phyloP scores from a whole-genome alignment of 2,329 filamentous ascomycete genomes.

The Phoma herbarum region DNA sequence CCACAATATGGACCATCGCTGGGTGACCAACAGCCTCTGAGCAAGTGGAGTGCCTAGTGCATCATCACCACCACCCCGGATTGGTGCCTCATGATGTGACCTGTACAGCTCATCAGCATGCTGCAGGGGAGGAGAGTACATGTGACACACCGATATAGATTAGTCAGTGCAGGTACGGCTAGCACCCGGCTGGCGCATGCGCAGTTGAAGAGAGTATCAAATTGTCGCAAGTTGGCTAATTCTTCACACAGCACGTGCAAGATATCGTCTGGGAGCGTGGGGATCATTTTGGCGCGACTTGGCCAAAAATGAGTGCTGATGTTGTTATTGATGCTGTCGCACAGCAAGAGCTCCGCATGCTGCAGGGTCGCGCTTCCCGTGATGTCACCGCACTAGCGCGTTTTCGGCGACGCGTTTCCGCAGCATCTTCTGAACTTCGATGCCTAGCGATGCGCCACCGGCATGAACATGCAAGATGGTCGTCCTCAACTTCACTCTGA shows the following conservation, averaged over 20 bases:
- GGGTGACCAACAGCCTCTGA: slow-evolving; percentile 57
- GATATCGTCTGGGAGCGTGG: slow-evolving; percentile 64
- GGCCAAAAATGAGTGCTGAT: slow-evolving; percentile 13
- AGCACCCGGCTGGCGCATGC: slow-evolving; percentile 65
- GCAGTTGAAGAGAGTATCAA: slow-evolving; percentile 68
- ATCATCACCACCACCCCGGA: slow-evolving; percentile 57
- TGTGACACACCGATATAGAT: slow-evolving; percentile 67
- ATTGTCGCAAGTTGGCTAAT: slow-evolving; percentile 64
- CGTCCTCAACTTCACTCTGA: slow-evolving; percentile 74
- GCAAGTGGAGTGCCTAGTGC: slow-evolving; percentile 45
- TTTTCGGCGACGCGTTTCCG: slow-evolving; percentile 24
- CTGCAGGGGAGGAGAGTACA: neutral
- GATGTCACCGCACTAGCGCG: slow-evolving; percentile 34
- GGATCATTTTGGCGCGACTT: slow-evolving; percentile 33
- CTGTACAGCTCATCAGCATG: slow-evolving; percentile 36
- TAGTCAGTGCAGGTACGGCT: slow-evolving; percentile 66
- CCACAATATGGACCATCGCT: slow-evolving; percentile 72
- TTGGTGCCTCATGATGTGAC: slow-evolving; percentile 55
- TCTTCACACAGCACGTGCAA: slow-evolving; percentile 69
- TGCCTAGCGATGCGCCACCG: neutral
- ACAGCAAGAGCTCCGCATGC: slow-evolving; percentile 7
- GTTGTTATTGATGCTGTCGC: slow-evolving; percentile 23
- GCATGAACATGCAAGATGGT: slow-evolving; percentile 49
- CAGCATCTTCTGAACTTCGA: neutral
- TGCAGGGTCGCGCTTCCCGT: slow-evolving; percentile 18